Conservation (phyloP, 2,329 filamentous ascomycete species). For the Zymoseptoria ardabiliae region DNA sequence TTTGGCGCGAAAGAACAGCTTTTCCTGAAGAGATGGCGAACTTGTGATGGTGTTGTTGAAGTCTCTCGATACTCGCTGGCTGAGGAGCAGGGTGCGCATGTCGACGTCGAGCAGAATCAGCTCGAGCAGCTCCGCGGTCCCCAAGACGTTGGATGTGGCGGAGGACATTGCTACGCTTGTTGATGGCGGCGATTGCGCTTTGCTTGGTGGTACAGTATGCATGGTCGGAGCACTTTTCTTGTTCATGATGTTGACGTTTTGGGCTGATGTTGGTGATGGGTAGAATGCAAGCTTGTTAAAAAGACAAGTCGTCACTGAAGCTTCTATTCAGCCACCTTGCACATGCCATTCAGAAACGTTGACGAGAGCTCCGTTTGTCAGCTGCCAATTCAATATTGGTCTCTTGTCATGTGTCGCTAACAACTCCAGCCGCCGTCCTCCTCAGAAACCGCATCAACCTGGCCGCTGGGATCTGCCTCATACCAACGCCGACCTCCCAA, state of each 20-base stretch:
- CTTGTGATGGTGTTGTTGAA: neutral
- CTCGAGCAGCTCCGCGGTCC: slow-evolving; percentile 6
- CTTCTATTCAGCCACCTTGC: too few species aligned
- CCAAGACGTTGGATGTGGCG: neutral
- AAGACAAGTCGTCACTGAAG: neutral
- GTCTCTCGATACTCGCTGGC: slow-evolving; percentile 1
- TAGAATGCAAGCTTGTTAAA: too few species aligned
- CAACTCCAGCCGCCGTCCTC: too few species aligned
- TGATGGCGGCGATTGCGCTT: neutral
- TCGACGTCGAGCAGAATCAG: neutral
- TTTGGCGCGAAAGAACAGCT: neutral
- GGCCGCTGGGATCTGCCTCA: too few species aligned
- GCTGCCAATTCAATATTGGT: neutral
- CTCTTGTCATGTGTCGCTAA: neutral
- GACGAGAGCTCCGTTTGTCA: neutral
- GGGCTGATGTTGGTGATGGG: neutral
- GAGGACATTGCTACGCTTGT: neutral
- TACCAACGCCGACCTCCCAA: too few species aligned
- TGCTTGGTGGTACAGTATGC: neutral
- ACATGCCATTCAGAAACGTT: neutral
- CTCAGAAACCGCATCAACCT: too few species aligned
- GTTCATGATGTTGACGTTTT: neutral
- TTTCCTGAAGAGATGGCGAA: neutral
- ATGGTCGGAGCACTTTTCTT: neutral
- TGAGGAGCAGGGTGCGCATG: neutral